Conservation (phyloP, 2,329 filamentous ascomycete species). For the Lecanosticta acicola region DNA sequence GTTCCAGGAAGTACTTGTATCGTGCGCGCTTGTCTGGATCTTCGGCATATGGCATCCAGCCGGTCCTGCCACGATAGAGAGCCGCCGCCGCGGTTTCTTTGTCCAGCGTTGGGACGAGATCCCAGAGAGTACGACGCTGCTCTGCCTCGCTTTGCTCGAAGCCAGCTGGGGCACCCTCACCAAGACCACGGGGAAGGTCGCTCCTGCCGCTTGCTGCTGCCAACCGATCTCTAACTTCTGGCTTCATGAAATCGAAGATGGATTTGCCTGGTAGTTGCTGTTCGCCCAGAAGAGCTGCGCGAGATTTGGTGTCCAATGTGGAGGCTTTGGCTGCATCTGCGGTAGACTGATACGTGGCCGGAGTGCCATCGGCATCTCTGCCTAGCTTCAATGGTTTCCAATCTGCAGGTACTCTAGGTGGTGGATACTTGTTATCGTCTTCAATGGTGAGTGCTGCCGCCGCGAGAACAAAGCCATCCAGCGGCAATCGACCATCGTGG, state of each 20-base stretch:
- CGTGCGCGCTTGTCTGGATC: conserved; percentile 72
- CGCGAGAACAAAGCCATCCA: conserved; percentile 74
- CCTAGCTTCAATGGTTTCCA: conserved; percentile 60
- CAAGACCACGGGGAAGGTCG: conserved; percentile 70
- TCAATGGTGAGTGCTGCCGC: conserved; percentile 39
- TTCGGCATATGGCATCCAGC: conserved; percentile 79
- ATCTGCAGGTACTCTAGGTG: conserved; percentile 62
- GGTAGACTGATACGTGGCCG: conserved; percentile 56
- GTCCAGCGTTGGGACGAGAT: conserved; percentile 42
- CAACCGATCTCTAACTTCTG: conserved; percentile 70
- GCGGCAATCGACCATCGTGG: conserved; percentile 72
- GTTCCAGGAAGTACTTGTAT: conserved; percentile 76
- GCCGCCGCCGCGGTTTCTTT: conserved; percentile 42
- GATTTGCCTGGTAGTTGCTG: conserved; percentile 80
- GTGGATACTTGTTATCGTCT: conserved; percentile 51
- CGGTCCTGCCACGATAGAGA: conserved; percentile 47
- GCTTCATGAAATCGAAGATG: conserved; percentile 85
- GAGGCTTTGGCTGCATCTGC: conserved; percentile 74
- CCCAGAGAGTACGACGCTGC: conserved; percentile 50
- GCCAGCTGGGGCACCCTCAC: conserved; percentile 63
- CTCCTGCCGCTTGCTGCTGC: conserved; percentile 67
- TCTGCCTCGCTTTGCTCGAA: conserved; percentile 60
- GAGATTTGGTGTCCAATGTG: conserved; percentile 65
- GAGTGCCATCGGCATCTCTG: conserved; percentile 21
- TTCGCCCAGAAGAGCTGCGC: conserved; percentile 78